These are phyloP conservation scores for Colletotrichum musicola DNA, from an alignment of 2,329 filamentous ascomycete genomes.

Conservation along the genomic window DNA sequence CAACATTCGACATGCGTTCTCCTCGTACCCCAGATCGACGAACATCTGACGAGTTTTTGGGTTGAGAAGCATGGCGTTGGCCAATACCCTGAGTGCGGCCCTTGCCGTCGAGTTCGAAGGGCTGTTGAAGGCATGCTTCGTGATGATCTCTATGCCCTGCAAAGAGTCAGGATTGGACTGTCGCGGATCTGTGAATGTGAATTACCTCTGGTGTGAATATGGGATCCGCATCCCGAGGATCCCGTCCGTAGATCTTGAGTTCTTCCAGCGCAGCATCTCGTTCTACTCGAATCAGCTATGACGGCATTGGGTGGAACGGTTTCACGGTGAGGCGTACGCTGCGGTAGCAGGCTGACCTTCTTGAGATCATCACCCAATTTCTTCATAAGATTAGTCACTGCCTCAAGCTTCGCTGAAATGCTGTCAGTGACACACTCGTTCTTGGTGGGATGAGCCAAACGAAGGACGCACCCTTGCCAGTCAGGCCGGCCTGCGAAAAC, in stretches of 20 bases:
- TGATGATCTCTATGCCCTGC: constrained; percentile 81
- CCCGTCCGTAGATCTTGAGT: constrained; percentile 84
- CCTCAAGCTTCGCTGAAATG: constrained; percentile 72
- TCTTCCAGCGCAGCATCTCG: constrained; percentile 72
- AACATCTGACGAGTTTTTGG: constrained; percentile 77
- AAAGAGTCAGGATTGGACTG: constrained; percentile 29
- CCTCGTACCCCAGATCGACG: constrained; percentile 76
- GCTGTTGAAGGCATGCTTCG: constrained; percentile 79
- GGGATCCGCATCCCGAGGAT: constrained; percentile 78
- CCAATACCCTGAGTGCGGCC: constrained; percentile 84
- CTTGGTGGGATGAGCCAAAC: no score
- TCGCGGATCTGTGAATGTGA: background rate
- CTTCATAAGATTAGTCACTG: constrained; percentile 74
- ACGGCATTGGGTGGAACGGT: constrained; percentile 70
- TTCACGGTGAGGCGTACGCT: constrained; percentile 60
- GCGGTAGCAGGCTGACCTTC: constrained; percentile 64
- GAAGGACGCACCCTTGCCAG: constrained; percentile 24
- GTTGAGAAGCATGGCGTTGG: constrained; percentile 84
- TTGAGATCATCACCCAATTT: constrained; percentile 73
- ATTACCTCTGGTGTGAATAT: constrained; percentile 85
- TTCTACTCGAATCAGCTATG: constrained; percentile 66
- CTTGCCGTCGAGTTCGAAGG: constrained; percentile 73
- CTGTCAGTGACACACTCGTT: constrained; percentile 33
- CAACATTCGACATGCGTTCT: constrained; percentile 77
- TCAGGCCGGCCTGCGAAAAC: constrained; percentile 27